Conservation (phyloP, 257 asterid species). For the Solanum dulcamara region DNA sequence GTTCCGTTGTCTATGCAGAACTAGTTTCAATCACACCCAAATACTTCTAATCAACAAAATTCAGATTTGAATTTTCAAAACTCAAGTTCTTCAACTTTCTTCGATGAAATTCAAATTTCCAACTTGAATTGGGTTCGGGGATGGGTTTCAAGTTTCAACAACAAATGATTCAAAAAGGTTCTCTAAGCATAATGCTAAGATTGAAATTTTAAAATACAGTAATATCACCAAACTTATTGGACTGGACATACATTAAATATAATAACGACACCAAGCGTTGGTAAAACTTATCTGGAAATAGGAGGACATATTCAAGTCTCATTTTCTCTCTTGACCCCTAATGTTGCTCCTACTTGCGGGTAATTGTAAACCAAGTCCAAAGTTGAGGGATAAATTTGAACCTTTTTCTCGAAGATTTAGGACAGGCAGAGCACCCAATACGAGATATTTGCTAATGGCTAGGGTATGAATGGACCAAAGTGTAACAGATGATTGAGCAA, state of each 20-base stretch:
- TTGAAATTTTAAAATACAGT: not conserved
- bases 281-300: not conserved
- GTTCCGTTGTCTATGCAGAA: not conserved
- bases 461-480: not conserved
- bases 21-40: not conserved
- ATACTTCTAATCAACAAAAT: not conserved
- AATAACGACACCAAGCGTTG: not conserved
- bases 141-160: not conserved
- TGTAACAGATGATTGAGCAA: not conserved
- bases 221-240: not conserved
- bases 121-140: not conserved
- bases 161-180: not conserved
- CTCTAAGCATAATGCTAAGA: not conserved
- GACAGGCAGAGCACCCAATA: not conserved
- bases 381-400: not conserved
- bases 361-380: not conserved
- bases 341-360: not conserved
- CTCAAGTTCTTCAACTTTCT: not conserved
- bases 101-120: not conserved
- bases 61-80: not conserved
- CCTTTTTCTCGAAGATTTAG: not conserved
- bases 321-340: not conserved
- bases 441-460: not conserved
- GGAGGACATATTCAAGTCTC: not conserved
- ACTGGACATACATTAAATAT: not conserved